Base-by-base conservation (phyloP, 2,329 filamentous ascomycete genomes). In the Phaeosphaeria sp. region DNA sequence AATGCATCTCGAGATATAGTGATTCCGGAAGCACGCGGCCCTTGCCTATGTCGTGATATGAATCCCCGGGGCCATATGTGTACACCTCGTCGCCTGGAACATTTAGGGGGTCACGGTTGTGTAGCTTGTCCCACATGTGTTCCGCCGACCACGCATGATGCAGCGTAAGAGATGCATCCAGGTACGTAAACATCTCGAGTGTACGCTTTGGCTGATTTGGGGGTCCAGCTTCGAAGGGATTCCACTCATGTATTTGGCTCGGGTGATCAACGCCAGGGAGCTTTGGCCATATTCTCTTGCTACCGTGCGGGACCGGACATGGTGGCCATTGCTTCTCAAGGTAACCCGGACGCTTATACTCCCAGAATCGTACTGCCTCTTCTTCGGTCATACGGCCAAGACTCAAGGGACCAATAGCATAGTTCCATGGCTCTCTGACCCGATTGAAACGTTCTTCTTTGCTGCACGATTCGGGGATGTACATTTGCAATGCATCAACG, bases 331-430 rank as follows among this genome's bases (percentile, higher is more conserved):
- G 18, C 17, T 43, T 21, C n/a, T 30, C 25, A 33, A 64, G 9
- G 7, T 50, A 0, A 0, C 20, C 2, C 13, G 56, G 62, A 8
- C 42, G 9, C 13, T 42, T 45, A 1, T 46, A 22, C 7, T 30
- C 49, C 76, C 76, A 79, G 43, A 70, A 76, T 7, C 64, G 54
- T 3, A 59, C 27, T 11, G 72, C 72, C 61, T 79, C 77, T 7
- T 64, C 56, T 1, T 49, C 4, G n/a, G 49, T 61, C 67, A 78
- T 69, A 4, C 73, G 60, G 2, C 30, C 22, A n/a, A 56, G 47
- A 21, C 72, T 75, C 2, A 77, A 58, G 1, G 67, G 51, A 1
- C 66, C 65, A 8, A 61, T 65, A 2, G 69, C 70, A 66, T 78
- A 61, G 1, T 59, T 46, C 74, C 74, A 77, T 4, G 63, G 73